These are phyloP conservation scores for Lathyrus tuberosus DNA, from an alignment of 306 rosid genomes.

Conservation along the genomic window DNA sequence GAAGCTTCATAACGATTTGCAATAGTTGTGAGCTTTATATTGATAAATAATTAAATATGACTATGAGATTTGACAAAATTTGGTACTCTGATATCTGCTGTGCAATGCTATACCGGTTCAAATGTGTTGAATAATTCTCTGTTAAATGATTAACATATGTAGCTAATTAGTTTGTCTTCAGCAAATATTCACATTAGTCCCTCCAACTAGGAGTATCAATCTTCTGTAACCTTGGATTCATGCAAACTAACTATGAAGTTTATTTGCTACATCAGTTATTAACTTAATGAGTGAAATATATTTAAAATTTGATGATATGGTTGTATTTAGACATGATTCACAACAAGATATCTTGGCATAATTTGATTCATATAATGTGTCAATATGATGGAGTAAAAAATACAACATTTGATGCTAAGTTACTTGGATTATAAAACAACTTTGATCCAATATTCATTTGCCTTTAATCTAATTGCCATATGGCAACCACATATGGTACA, in stretches of 20 bases:
- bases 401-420: background rate
- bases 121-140: constrained; percentile 2
- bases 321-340: background rate
- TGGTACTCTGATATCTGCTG: constrained; percentile 1
- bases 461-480: background rate
- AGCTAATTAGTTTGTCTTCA: constrained; percentile 20
- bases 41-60: constrained; percentile 17
- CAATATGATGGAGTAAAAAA: background rate
- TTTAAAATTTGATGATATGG: background rate
- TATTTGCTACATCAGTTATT: background rate
- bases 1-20: constrained; percentile 11
- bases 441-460: background rate
- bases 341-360: background rate
- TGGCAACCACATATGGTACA: background rate
- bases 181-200: constrained; percentile 3
- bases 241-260: background rate
- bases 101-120: background rate
- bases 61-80: constrained; percentile 21
- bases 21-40: constrained; percentile 19
- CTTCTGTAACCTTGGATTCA: background rate
- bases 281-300: background rate
- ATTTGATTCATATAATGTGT: background rate
- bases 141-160: background rate
- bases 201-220: constrained; percentile 10
- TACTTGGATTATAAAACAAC: constrained; percentile 3